These are phyloP conservation scores for Puccinellia tenuiflora DNA, from an alignment of 176 grass and related monocot genomes.

Conservation along the genomic window DNA sequence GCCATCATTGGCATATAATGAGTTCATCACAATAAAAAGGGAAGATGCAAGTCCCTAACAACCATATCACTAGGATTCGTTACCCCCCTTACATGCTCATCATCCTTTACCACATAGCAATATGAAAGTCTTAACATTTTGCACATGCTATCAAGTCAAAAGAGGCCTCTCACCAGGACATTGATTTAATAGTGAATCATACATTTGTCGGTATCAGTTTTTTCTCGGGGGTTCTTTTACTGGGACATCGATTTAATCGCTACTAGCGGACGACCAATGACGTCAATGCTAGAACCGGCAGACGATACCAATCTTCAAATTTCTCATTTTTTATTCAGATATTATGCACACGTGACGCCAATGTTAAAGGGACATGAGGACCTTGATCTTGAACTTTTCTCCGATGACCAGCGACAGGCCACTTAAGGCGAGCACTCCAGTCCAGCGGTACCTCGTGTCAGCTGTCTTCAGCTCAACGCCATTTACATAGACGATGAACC, in stretches of 20 bases:
- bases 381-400: conserved; percentile 55
- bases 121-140: too few relatives aligned
- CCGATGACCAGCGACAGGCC: conserved; percentile 45
- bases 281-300: background rate
- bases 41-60: background rate
- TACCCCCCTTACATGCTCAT: background rate
- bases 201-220: too few relatives aligned
- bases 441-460: background rate
- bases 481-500: conserved; percentile 18
- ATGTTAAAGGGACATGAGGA: conserved; percentile 22
- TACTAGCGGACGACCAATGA: conserved; percentile 23
- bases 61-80: background rate
- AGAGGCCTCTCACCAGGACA: too few relatives aligned
- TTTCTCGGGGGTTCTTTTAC: too few relatives aligned
- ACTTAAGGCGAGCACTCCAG: conserved; percentile 18
- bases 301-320: background rate
- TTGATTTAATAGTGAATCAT: too few relatives aligned
- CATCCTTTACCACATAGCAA: background rate
- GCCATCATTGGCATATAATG: background rate
- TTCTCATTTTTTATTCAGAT: background rate
- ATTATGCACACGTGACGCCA: background rate
- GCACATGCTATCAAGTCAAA: too few relatives aligned
- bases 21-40: background rate
- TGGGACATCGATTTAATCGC: too few relatives aligned
- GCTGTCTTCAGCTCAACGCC: conserved; percentile 13